These are phyloP conservation scores for Kodamaea sagamina DNA, from an alignment of 805 yeast genomes.

Conservation along the genomic window DNA sequence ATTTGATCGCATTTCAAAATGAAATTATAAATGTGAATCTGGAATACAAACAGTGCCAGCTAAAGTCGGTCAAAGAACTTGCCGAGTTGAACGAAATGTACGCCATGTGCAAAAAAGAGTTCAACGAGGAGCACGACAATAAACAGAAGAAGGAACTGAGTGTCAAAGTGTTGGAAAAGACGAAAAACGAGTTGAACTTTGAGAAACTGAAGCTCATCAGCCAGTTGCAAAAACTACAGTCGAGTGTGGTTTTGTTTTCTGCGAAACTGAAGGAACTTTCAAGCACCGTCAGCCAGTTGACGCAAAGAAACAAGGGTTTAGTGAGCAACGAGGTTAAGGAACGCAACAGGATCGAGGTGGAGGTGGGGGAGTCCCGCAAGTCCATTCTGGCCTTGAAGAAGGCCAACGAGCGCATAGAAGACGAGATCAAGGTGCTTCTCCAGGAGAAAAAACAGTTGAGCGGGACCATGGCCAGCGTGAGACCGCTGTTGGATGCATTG, in stretches of 20 bases:
- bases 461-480: conserved; percentile 20
- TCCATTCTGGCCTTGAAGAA: conserved; percentile 22
- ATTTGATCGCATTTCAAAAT: conserved; percentile 27
- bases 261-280: conserved; percentile 23
- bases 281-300: conserved; percentile 21
- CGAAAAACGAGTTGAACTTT: conserved; percentile 35
- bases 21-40: conserved; percentile 24
- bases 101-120: conserved; percentile 37
- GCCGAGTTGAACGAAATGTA: conserved; percentile 27
- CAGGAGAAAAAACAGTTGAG: conserved; percentile 27
- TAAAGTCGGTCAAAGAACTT: conserved; percentile 17
- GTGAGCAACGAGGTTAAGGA: conserved; percentile 22
- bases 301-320: conserved; percentile 22
- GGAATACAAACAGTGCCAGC: conserved; percentile 23
- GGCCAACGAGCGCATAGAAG: conserved; percentile 31
- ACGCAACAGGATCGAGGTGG: conserved; percentile 21
- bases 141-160: conserved; percentile 31
- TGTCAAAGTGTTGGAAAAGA: conserved; percentile 33
- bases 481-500: conserved; percentile 28
- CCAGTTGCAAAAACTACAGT: conserved; percentile 21
- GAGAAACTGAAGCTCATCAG: conserved; percentile 31
- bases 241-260: conserved; percentile 21
- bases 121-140: conserved; percentile 35
- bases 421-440: conserved; percentile 21
- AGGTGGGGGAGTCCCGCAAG: conserved; percentile 15